phyloP scores from a whole-genome alignment of 73 alveolate species.

The Paramecium octaurelia region DNA sequence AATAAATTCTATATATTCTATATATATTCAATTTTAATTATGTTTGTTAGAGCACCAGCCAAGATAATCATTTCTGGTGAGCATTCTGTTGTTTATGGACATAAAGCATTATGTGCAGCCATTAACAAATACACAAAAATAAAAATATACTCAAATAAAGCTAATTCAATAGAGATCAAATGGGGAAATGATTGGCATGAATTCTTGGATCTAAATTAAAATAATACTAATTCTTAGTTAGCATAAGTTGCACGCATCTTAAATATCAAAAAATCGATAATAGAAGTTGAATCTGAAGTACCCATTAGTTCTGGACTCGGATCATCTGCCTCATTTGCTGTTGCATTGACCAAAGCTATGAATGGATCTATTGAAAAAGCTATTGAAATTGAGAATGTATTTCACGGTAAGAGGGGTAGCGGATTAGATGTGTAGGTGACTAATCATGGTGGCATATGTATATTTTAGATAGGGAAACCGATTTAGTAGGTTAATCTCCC shows the following conservation, averaged over 20 bases:
- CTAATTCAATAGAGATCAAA: not conserved
- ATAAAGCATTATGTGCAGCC: not conserved
- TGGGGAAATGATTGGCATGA: not conserved
- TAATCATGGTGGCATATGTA: not conserved
- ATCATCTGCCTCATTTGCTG: slow-evolving; percentile 42
- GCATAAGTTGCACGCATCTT: not conserved
- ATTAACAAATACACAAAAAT: not conserved
- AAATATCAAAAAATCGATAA: not conserved
- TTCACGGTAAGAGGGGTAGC: slow-evolving; percentile 38
- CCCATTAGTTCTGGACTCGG: slow-evolving; percentile 10
- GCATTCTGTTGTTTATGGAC: slow-evolving; percentile 22
- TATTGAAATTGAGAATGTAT: not conserved
- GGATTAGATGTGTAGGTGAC: not conserved
- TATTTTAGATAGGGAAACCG: not conserved
- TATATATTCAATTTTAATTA: not conserved
- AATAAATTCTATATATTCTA: not conserved
- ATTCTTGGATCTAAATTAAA: not conserved
- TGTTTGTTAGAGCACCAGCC: slow-evolving; percentile 26
- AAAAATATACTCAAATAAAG: not conserved
- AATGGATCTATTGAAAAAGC: not conserved
- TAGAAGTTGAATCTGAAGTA: not conserved
- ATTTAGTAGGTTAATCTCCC: not conserved
- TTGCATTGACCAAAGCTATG: not conserved
- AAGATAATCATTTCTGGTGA: slow-evolving; percentile 16
- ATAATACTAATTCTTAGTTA: not conserved